Conservation (phyloP, 2,329 filamentous ascomycete genomes). For the Botrytis sinoallii region DNA sequence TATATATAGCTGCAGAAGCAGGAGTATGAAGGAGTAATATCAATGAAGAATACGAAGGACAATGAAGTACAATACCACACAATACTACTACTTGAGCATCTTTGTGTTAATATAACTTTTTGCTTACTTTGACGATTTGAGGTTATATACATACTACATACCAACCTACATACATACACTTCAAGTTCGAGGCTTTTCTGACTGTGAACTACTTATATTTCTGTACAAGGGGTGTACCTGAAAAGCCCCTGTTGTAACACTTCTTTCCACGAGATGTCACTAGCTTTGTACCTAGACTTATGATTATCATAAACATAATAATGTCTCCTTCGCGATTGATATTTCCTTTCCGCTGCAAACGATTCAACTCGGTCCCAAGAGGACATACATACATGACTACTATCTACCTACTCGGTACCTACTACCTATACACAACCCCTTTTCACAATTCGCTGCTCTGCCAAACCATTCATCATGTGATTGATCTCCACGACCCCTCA, state of each 20-base stretch:
- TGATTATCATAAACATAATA: neutral
- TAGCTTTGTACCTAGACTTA: neutral
- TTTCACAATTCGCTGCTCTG: neutral
- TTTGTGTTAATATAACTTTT: neutral
- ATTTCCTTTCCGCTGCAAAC: neutral
- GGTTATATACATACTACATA: neutral
- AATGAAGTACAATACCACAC: neutral
- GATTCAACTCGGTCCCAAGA: neutral
- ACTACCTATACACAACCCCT: neutral
- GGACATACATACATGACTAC: neutral
- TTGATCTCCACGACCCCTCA: constrained; percentile 7
- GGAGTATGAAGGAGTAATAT: neutral
- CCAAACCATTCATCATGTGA: constrained; percentile 4
- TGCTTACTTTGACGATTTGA: neutral
- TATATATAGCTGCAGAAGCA: neutral
- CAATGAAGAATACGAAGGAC: neutral
- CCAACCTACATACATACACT: neutral
- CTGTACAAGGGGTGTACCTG: neutral
- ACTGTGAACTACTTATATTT: neutral
- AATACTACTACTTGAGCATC: neutral
- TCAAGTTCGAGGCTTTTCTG: neutral
- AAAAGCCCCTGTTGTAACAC: neutral
- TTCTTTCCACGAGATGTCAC: neutral
- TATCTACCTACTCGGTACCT: neutral
- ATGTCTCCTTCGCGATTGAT: neutral